These are phyloP conservation scores for Dichomitus squalens DNA, from an alignment of 1,284 basidiomycete genomes.

Conservation along the genomic window DNA sequence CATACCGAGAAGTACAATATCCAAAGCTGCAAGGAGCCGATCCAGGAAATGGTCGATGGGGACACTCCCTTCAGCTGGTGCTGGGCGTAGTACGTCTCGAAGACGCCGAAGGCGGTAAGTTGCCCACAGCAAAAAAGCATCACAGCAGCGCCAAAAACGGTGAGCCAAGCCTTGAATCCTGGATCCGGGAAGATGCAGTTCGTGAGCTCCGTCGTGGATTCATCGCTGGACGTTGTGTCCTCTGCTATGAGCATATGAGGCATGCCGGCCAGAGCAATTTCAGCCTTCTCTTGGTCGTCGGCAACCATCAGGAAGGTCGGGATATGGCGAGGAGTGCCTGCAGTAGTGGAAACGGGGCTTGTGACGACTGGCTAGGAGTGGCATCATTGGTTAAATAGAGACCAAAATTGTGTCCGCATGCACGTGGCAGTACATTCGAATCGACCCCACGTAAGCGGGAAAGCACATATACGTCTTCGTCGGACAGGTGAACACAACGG, in stretches of 20 bases:
- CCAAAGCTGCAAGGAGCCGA: not conserved
- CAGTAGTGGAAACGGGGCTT: too few relatives aligned
- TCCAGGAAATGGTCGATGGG: not conserved
- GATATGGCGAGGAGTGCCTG: too few relatives aligned
- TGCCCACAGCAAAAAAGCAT: conserved; percentile 41
- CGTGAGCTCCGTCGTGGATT: not conserved
- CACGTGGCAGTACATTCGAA: not conserved
- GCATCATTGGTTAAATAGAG: not conserved
- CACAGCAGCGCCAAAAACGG: conserved; percentile 37
- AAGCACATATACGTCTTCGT: not conserved
- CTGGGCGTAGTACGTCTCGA: conserved; percentile 14
- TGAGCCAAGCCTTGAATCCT: conserved; percentile 37
- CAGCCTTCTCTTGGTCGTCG: too few relatives aligned
- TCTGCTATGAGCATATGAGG: not conserved
- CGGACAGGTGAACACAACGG: not conserved
- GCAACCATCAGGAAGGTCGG: too few relatives aligned
- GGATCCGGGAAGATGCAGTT: conserved; percentile 22
- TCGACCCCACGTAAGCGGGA: not conserved
- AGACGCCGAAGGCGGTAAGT: conserved; percentile 40
- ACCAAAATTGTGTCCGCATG: not conserved
- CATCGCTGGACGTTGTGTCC: not conserved
- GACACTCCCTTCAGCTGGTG: not conserved
- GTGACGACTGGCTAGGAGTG: not conserved
- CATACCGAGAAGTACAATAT: not conserved
- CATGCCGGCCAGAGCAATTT: not conserved